Percentiles rank a stretch among this genome's conserved stretches.
Evolutionary conservation across 2,329 filamentous ascomycete genomes (phyloP).

Genomic region (Exutisphaerella laricina): DNA sequence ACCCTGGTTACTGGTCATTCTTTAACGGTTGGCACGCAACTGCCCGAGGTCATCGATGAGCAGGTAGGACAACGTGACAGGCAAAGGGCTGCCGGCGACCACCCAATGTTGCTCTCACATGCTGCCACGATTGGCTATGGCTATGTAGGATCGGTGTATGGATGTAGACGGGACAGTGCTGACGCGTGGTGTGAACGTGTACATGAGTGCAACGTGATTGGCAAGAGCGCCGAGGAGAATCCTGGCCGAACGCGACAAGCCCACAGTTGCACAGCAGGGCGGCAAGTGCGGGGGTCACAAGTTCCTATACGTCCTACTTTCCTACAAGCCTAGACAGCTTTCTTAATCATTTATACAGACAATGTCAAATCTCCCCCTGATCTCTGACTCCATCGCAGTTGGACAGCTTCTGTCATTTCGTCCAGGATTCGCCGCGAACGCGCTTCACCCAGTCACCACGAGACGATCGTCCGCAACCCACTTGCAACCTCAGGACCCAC

Average conservation of each 20-base stretch:
- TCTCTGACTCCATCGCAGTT: too few species aligned
- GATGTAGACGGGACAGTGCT: background rate
- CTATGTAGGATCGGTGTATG: background rate
- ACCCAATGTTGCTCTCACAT: background rate
- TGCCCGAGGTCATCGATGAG: too few species aligned
- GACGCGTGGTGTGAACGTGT: background rate
- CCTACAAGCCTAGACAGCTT: background rate
- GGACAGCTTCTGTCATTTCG: too few species aligned
- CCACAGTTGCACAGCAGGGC: background rate
- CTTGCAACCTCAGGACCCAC: background rate
- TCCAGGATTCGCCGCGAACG: background rate
- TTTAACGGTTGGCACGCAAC: too few species aligned
- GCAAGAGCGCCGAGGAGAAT: background rate
- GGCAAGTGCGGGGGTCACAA: background rate
- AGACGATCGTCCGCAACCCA: too few species aligned
- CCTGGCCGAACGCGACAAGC: background rate
- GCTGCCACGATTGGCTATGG: background rate
- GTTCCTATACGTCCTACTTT: background rate
- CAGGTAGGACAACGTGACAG: too few species aligned
- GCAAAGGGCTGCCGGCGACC: too few species aligned
- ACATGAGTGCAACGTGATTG: background rate
- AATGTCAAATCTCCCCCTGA: too few species aligned
- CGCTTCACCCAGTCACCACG: background rate
- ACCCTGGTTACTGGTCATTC: too few species aligned
- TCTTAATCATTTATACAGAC: background rate